Base-by-base conservation (phyloP, 2,329 filamentous ascomycete genomes). In the Phoma herbarum region DNA sequence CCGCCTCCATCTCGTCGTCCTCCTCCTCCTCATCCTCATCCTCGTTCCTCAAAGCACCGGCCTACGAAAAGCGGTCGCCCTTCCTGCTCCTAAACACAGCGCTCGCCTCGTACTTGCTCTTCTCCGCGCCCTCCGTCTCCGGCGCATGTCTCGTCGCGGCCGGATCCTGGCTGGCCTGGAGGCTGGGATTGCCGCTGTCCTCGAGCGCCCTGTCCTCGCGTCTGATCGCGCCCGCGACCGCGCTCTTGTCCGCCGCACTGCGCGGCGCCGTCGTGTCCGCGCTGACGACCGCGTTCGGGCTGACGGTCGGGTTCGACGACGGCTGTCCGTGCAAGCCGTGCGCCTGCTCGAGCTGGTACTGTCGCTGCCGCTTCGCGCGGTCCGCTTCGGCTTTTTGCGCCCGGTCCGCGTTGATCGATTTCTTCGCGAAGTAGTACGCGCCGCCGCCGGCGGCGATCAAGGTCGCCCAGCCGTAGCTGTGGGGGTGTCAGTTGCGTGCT, bases 361-460 rank as follows among this genome's bases (percentile, higher is more conserved):
- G 68, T 29, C 69, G 64, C 33, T 66, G 49, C 33, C 74, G 72
- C 54, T 75, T 76, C 52, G 66, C 64, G 49, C 64, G 72, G 59
- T 75, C 75, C 54, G 70, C 69, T 84, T 85, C 80, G 85, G 75
- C 89, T 80, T 90, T 88, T 68, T 86, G 85, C 61, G 90, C 88
- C 64, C 94, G 91, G 79, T 97, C 93, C 68, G 91, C 91, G 76
- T 97, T 97, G 85, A 99, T 96, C 77, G 89, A 89, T 74, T 87
- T 86, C 84, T 99, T 99, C 64, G 95, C 95, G 77, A 97, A 97
- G 82, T 91, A 93, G 84, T 98, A 99, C 72, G 94, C 93, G 63
- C 90, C 91, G 65, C 88, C 95, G 74, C 94, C 95, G 67, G 93
- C 92, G 51, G 70, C 84, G 75, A 93, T 95, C 53, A 98, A 86